Percentiles rank a stretch among this genome's conserved stretches.
These are phyloP conservation scores for Fusarium sp. DNA, from an alignment of 2,329 filamentous ascomycete species.

Conservation along the genomic window DNA sequence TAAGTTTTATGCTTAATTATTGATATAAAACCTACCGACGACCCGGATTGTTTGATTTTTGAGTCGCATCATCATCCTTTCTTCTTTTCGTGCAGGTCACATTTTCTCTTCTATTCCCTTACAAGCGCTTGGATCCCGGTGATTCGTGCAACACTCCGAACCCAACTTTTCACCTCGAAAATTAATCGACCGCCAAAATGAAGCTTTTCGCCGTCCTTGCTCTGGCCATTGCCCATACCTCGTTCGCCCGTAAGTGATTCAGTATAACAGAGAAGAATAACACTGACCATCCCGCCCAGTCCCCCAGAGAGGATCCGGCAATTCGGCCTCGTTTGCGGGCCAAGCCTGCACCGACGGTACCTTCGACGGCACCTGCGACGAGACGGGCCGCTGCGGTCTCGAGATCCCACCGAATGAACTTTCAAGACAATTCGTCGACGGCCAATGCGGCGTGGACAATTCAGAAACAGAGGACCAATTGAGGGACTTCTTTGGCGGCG, in stretches of 20 bases:
- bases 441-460: slow-evolving; percentile 1
- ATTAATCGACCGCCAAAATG: neutral
- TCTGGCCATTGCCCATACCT: neutral
- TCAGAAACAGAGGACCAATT: neutral
- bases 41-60: no score
- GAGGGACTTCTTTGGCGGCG: neutral
- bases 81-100: no score
- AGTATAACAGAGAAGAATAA: neutral
- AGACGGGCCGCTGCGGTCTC: slow-evolving; percentile 5
- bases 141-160: no score
- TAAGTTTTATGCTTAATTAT: no score
- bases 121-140: no score
- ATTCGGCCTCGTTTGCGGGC: neutral
- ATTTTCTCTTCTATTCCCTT: no score
- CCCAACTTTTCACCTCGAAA: no score
- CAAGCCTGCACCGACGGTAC: slow-evolving; percentile 2
- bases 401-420: slow-evolving; percentile 1
- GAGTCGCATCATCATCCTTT: no score
- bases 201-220: neutral
- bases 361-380: neutral
- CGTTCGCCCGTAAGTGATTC: neutral
- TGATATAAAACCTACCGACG: no score
- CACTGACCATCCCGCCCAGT: neutral
- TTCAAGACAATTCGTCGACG: neutral
- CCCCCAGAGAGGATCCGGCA: neutral